phyloP scores from a whole-genome alignment of 1,139 yeast species.

The Torulaspora pretoriensis region DNA sequence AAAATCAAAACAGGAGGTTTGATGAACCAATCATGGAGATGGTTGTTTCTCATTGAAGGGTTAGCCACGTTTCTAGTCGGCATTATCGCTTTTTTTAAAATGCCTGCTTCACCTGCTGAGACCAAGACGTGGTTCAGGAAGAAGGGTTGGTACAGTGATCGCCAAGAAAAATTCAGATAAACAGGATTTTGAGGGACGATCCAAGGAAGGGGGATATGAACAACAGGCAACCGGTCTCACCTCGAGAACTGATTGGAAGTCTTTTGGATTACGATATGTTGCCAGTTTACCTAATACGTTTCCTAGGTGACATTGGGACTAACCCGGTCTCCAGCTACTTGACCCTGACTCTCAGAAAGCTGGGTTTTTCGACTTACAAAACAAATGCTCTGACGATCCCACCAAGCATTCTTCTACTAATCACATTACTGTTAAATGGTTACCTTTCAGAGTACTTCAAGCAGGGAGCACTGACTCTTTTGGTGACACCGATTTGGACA shows the following conservation, averaged over 20 bases:
- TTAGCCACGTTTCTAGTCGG: constrained; percentile 54
- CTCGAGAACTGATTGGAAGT: constrained; percentile 39
- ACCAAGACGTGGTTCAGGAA: constrained; percentile 50
- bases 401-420: constrained; percentile 38
- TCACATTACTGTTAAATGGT: constrained; percentile 38
- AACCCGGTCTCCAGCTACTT: constrained; percentile 46
- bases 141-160: constrained; percentile 62
- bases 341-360: constrained; percentile 46
- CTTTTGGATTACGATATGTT: constrained; percentile 52
- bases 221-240: constrained; percentile 51
- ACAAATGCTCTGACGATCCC: constrained; percentile 58
- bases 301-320: constrained; percentile 40
- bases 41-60: constrained; percentile 66
- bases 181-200: constrained; percentile 60
- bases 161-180: constrained; percentile 62
- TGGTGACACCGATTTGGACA: constrained; percentile 38
- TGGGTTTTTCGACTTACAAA: constrained; percentile 54
- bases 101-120: constrained; percentile 58
- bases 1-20: constrained; percentile 38
- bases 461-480: constrained; percentile 38
- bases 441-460: constrained; percentile 40
- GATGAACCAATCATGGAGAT: constrained; percentile 54
- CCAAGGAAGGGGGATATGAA: constrained; percentile 68
- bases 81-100: constrained; percentile 46
- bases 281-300: constrained; percentile 49